Evolutionary conservation across 176 grass and related monocot genomes (phyloP).

Genomic region (Chrysopogon serrulatus): DNA sequence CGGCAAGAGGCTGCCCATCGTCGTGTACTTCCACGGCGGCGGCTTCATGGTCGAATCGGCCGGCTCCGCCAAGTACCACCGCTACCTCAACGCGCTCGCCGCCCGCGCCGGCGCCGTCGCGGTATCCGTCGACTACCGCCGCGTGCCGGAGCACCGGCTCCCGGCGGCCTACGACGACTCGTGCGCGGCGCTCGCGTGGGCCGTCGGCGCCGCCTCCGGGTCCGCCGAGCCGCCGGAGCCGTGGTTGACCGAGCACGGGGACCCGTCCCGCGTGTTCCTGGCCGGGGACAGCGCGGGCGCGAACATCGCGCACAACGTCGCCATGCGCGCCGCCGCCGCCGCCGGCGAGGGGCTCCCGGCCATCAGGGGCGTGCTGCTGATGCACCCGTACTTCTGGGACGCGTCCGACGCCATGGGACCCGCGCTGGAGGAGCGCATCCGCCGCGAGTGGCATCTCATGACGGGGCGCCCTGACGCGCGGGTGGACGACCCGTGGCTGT

Average conservation of each 20-base stretch:
- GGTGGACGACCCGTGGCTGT: conserved; percentile 29
- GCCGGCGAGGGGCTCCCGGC: not conserved
- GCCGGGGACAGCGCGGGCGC: conserved; percentile 49
- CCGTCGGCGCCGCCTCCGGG: not conserved
- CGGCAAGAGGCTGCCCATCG: conserved; percentile 36
- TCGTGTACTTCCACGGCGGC: conserved; percentile 70
- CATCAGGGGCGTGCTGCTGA: conserved; percentile 40
- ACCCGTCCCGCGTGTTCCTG: conserved; percentile 58
- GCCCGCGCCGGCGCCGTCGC: conserved; percentile 38
- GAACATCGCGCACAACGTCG: conserved; percentile 71
- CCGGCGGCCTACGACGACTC: conserved; percentile 68
- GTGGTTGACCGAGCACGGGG: conserved; percentile 58
- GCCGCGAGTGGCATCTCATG: conserved; percentile 40
- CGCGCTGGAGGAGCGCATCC: conserved; percentile 21
- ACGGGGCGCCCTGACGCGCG: not conserved
- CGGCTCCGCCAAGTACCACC: conserved; percentile 43
- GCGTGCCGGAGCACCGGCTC: conserved; percentile 70
- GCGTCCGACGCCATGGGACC: conserved; percentile 17
- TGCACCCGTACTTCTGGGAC: conserved; percentile 76
- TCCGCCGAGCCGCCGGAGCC: not conserved
- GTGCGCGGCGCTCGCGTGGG: conserved; percentile 49
- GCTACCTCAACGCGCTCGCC: conserved; percentile 45
- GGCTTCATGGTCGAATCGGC: conserved; percentile 61
- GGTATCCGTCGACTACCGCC: conserved; percentile 70
- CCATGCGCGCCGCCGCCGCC: conserved; percentile 28